Base-by-base conservation (phyloP, 2,329 filamentous ascomycete genomes). In the Verticillium tricorpus region DNA sequence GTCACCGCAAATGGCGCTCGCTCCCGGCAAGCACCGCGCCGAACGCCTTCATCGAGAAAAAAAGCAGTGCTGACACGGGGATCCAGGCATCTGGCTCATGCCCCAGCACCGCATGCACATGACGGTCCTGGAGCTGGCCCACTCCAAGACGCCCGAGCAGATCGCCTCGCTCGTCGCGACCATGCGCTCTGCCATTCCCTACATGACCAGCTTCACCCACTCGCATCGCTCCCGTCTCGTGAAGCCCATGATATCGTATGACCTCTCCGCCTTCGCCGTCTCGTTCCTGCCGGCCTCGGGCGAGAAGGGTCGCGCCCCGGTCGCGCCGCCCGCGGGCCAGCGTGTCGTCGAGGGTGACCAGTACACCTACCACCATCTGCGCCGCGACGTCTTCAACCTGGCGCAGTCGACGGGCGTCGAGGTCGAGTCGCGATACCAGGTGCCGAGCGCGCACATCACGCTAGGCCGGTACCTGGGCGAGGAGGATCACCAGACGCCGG, bases 321-420 rank as follows among this genome's bases (percentile, higher is more conserved):
- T 73, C 28, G 77, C 78, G 22, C 79, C 81, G 1, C 62, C 75
- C 5, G 68, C 67, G 14, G 67, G 70, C 54, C 45, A 52, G 19
- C 45, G 45, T 11, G 74, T 74, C 15, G 72, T 78, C 17, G 76
- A 81, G 45, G 82, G 85, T 19, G 90, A 95, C 67, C 70, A 67
- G 1, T 97, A 92, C 76, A 93, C 90, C 0, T 97, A 97, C 73
- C 94, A 97, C 72, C 94, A 98, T 74, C 85, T 98, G 9, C 87
- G 94, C 2, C 84, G 89, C 4, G 92, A 97, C 71, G 73, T 96
- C 14, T 95, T 89, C 72, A 79, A 83, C 57, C 77, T 86, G 31
- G 84, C 86, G 3, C 78, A 80, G 56, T 78, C 77, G 3, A 82
- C 86, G 0, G 91, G 90, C 1, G 79, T 94, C n/a, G 77, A 83